Conservation (phyloP, 306 rosid genomes). For the Lablab purpureus region DNA sequence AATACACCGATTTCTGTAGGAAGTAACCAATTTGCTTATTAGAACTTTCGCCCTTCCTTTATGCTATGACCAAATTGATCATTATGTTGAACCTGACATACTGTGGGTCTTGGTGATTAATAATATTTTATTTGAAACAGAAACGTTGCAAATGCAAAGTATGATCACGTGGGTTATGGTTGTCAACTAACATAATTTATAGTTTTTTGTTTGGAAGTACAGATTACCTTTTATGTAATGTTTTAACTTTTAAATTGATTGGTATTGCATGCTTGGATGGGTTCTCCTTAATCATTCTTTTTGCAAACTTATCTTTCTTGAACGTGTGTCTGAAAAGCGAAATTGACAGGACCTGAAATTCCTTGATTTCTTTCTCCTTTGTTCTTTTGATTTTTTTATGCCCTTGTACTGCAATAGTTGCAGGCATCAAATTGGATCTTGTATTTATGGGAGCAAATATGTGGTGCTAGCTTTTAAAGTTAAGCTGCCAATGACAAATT, state of each 20-base stretch:
- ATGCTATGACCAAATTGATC: background rate
- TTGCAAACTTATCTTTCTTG: conserved; percentile 35
- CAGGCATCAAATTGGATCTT: conserved; percentile 46
- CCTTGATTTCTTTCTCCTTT: conserved; percentile 3
- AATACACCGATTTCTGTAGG: background rate
- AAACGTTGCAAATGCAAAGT: conserved; percentile 37
- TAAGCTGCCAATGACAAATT: conserved; percentile 35
- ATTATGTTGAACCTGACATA: conserved; percentile 10
- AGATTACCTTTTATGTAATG: conserved; percentile 57
- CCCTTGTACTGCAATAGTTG: conserved; percentile 25
- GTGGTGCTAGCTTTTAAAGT: conserved; percentile 40
- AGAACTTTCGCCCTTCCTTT: background rate
- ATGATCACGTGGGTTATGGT: conserved; percentile 48
- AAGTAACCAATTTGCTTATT: background rate
- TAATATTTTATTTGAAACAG: conserved; percentile 1
- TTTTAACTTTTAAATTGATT: conserved; percentile 13
- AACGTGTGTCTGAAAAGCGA: conserved; percentile 24
- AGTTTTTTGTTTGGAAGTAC: conserved; percentile 58
- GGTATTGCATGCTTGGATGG: conserved; percentile 30
- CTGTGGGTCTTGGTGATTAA: conserved; percentile 1
- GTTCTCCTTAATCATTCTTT: conserved; percentile 42
- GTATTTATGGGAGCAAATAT: conserved; percentile 43
- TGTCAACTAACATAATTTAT: conserved; percentile 57
- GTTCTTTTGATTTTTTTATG: background rate
- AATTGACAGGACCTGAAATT: background rate